Evolutionary conservation across 768 basidiomycete species (phyloP).

Genomic region (Exsudoporus frostii): DNA sequence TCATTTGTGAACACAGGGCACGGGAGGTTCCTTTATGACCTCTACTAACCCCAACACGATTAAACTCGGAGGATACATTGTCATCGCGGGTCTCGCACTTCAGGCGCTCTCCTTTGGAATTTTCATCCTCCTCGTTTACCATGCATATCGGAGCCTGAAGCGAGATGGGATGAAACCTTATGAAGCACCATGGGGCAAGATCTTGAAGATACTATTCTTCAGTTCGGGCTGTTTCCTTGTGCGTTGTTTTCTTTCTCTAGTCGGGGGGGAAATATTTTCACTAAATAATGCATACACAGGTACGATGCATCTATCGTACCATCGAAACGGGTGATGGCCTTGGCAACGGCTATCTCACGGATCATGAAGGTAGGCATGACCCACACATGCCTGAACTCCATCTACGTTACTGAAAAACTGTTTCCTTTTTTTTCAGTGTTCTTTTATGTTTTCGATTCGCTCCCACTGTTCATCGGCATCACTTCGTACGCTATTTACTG

Average conservation of each 20-base stretch:
- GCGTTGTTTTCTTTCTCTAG: not conserved
- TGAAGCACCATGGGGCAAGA: constrained; percentile 15
- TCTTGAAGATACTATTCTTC: constrained; percentile 23
- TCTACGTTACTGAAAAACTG: not conserved
- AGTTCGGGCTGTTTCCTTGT: constrained; percentile 27
- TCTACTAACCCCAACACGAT: constrained; percentile 2
- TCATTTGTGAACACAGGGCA: constrained; percentile 8
- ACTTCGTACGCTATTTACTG: constrained; percentile 23
- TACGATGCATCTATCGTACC: constrained; percentile 31
- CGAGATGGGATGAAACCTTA: constrained; percentile 2
- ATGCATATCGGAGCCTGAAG: constrained; percentile 13
- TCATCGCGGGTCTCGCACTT: constrained; percentile 25
- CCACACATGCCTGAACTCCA: too few species aligned
- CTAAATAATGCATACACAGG: not conserved
- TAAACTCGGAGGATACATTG: constrained; percentile 13
- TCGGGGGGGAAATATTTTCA: not conserved
- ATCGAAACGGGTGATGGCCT: constrained; percentile 19
- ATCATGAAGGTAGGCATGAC: constrained; percentile 22
- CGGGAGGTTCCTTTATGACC: constrained; percentile 19
- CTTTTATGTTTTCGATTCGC: constrained; percentile 29
- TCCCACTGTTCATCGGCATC: constrained; percentile 29
- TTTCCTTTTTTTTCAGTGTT: constrained; percentile 17
- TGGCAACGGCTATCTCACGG: constrained; percentile 15
- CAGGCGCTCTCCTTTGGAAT: constrained; percentile 27
- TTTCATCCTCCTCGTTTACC: constrained; percentile 15